phyloP scores from a whole-genome alignment of 768 basidiomycete species.

The Cubamyces lactineus region DNA sequence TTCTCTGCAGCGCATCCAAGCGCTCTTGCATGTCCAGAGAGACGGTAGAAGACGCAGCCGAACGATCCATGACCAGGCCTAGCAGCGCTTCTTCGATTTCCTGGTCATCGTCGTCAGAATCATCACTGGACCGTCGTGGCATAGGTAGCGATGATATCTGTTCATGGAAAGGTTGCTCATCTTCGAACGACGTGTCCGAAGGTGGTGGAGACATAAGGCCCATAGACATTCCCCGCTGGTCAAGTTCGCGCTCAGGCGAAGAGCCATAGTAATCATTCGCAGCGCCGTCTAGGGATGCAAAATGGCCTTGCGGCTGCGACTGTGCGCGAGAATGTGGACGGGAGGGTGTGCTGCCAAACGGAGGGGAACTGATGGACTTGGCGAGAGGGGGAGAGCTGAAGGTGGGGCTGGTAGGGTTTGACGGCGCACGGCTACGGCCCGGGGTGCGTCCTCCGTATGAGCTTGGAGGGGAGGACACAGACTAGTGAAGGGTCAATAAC shows the following conservation, averaged over 20 bases:
- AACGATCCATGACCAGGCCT: slow-evolving; percentile 64
- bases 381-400: slow-evolving; percentile 46
- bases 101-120: slow-evolving; percentile 37
- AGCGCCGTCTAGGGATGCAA: slow-evolving; percentile 46
- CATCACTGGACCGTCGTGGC: slow-evolving; percentile 42
- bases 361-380: slow-evolving; percentile 42
- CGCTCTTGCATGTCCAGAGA: slow-evolving; percentile 77
- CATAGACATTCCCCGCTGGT: slow-evolving; percentile 12
- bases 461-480: slow-evolving; percentile 39
- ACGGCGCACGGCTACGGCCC: slow-evolving; percentile 64
- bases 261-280: slow-evolving; percentile 44
- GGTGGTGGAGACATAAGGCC: slow-evolving; percentile 43
- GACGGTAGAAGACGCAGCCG: slow-evolving; percentile 57
- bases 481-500: slow-evolving; percentile 30
- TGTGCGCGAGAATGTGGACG: slow-evolving; percentile 70
- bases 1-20: slow-evolving; percentile 70
- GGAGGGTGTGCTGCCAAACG: slow-evolving; percentile 43
- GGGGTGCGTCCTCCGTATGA: slow-evolving; percentile 45
- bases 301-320: slow-evolving; percentile 45
- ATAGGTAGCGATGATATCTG: slow-evolving; percentile 60
- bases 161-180: slow-evolving; percentile 42
- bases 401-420: slow-evolving; percentile 59
- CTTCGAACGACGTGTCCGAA: slow-evolving; percentile 45
- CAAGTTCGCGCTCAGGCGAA: slow-evolving; percentile 29
- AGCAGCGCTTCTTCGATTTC: slow-evolving; percentile 56